Base-by-base conservation (phyloP, 164 flowering plant genomes). In the Berberis thunbergii region DNA sequence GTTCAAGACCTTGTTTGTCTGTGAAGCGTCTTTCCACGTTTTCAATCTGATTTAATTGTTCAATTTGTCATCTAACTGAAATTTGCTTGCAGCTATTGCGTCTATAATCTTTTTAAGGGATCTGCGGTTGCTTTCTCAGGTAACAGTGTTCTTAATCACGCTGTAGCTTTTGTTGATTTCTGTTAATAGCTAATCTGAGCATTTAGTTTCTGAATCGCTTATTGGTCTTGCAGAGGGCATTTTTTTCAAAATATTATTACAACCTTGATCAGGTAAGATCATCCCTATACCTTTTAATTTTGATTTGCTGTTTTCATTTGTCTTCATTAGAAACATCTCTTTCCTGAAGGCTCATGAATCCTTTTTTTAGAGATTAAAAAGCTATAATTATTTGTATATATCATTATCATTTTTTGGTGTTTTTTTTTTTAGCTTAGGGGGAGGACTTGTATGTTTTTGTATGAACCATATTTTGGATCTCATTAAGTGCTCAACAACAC, bases 71-170 rank as follows among this genome's bases (percentile, higher is more conserved):
- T 55, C 43, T 65, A 1, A 42, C 45, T 66, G 52, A 43, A 64
- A 41, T 48, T 60, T 46, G 26, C 53, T 39, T 77, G 81, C 88
- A 88, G 96, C 82, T 7, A 82, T 91, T 62, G 78, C 86, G 7
- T 65, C 75, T 64, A 68, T 91, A 49, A 52, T 88, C 64, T 86
- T 85, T 70, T 61, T 86, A 45, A 79, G 90, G 71, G 81, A 84
- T 64, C 5, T 81, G 42, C 63, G 82, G 57, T 43, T 76, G 54
- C 65, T 81, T 58, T 70, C 65, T 69, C 80, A 75, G 86, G 97
- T 88, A 67, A 60, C 26, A 40, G 1, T 54, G 4, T 57, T 72
- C 54, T 60, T 55, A 11, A 67, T 62, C 26, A 46, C 26, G 7
- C 45, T 6, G 41, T 26, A 26, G 26, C 0, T 26, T 26, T 26